These are phyloP conservation scores for Magnolia changhungtana DNA, from an alignment of 164 flowering plant species.

Conservation along the genomic window DNA sequence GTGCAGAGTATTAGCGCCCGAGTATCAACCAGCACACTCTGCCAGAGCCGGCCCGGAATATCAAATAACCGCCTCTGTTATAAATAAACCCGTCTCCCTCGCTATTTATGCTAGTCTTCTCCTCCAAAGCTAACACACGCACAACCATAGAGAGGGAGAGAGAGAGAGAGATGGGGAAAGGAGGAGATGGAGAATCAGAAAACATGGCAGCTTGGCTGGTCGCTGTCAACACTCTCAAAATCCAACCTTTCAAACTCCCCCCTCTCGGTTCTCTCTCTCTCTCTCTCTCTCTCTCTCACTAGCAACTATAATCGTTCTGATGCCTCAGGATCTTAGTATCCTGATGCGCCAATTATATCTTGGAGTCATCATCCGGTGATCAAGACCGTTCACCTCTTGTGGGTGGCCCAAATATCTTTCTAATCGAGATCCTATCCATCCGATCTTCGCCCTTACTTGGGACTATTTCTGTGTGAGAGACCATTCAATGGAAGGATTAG, in stretches of 20 bases:
- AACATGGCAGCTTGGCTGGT: slow-evolving; percentile 99
- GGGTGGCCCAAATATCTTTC: too few species aligned
- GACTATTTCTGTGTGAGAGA: too few species aligned
- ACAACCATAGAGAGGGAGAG: not conserved
- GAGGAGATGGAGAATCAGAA: slow-evolving; percentile 30
- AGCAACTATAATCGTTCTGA: not conserved
- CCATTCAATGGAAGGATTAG: too few species aligned
- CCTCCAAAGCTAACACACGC: not conserved
- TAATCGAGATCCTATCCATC: too few species aligned
- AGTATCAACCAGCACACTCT: not conserved
- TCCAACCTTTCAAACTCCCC: slow-evolving; percentile 85
- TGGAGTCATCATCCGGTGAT: not conserved
- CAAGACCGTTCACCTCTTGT: not conserved
- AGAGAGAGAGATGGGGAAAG: slow-evolving; percentile 5
- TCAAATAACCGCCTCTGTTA: not conserved
- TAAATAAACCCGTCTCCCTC: not conserved
- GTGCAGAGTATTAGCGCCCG: not conserved
- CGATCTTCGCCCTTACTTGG: too few species aligned
- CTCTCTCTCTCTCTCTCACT: not conserved
- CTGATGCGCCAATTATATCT: too few species aligned
- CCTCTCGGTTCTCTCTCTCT: slow-evolving; percentile 68
- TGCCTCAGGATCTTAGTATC: too few species aligned
- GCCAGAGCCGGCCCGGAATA: not conserved
- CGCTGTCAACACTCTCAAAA: slow-evolving; percentile 69
- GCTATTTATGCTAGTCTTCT: not conserved